Evolutionary conservation across 2,329 filamentous ascomycete genomes (phyloP).

Genomic region (Cyphellophora attinorum): DNA sequence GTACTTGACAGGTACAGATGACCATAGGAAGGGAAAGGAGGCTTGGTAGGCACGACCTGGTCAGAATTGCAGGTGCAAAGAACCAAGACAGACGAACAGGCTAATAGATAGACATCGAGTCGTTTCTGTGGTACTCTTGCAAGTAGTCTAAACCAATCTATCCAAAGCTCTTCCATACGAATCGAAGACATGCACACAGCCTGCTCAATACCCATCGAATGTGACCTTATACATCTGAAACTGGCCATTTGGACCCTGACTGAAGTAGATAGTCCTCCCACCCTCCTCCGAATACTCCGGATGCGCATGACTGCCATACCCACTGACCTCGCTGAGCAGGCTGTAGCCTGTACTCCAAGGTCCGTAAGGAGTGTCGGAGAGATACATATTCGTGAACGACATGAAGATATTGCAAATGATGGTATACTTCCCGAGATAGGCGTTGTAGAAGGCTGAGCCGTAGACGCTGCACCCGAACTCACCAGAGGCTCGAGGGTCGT

Average conservation of each 20-base stretch:
- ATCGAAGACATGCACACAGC: no score
- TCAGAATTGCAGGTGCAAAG: no score
- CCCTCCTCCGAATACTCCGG: constrained; percentile 1
- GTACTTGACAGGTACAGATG: no score
- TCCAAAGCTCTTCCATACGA: no score
- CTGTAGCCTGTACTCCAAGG: constrained; percentile 1
- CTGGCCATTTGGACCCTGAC: constrained; percentile 1
- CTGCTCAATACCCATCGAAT: constrained; percentile 4
- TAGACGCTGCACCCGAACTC: not conserved
- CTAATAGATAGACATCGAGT: no score
- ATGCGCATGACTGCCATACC: constrained; percentile 2
- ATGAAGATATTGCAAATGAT: constrained; percentile 3
- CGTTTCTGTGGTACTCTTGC: no score
- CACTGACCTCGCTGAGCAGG: not conserved
- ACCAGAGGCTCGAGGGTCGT: not conserved
- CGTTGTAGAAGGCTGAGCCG: constrained; percentile 4
- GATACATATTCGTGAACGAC: constrained; percentile 1
- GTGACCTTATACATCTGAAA: constrained; percentile 6
- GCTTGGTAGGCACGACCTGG: no score
- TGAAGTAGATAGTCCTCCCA: constrained; percentile 4
- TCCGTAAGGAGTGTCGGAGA: constrained; percentile 5
- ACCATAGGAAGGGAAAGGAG: no score
- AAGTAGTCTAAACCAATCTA: no score
- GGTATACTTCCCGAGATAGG: constrained; percentile 4
- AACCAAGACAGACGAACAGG: no score